A percentile compares a stretch with the other conserved stretches of the same genome.
Conservation (phyloP, 805 yeast genomes). For the Teunomyces kruisii region DNA sequence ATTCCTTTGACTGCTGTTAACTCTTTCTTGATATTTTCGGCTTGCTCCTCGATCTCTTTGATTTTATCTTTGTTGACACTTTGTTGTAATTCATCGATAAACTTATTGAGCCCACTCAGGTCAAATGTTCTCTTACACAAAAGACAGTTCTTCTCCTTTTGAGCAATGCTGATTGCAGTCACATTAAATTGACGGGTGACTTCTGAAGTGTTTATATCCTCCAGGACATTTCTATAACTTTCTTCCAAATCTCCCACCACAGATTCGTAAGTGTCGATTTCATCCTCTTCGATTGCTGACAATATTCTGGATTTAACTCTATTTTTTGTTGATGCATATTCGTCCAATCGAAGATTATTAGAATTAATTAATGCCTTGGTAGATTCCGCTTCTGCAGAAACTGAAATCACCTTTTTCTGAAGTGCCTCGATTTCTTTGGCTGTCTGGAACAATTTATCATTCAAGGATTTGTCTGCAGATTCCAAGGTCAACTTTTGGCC, state of each 20-base stretch:
- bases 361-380: conserved; percentile 3
- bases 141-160: conserved; percentile 57
- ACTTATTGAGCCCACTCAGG: conserved; percentile 28
- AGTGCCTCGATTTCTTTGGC: conserved; percentile 3
- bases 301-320: conserved; percentile 16
- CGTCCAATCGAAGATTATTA: conserved; percentile 1
- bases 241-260: conserved; percentile 57
- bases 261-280: conserved; percentile 52
- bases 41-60: conserved; percentile 27
- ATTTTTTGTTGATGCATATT: conserved; percentile 7
- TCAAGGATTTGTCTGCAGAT: conserved; percentile 12
- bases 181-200: conserved; percentile 70
- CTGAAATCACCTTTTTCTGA: conserved; percentile 2
- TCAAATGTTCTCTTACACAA: conserved; percentile 72
- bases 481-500: conserved; percentile 15
- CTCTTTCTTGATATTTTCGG: conserved; percentile 31
- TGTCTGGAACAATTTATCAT: background rate
- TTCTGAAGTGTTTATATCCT: conserved; percentile 64
- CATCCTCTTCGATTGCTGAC: conserved; percentile 28
- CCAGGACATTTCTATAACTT: conserved; percentile 59
- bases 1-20: conserved; percentile 29
- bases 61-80: conserved; percentile 29
- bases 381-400: conserved; percentile 6
- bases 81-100: conserved; percentile 26
- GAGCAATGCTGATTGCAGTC: conserved; percentile 66